Evolutionary conservation across 306 rosid genomes (phyloP), one percentile per base, ranked within the genome.

Genomic region (Lablab purpureus): DNA sequence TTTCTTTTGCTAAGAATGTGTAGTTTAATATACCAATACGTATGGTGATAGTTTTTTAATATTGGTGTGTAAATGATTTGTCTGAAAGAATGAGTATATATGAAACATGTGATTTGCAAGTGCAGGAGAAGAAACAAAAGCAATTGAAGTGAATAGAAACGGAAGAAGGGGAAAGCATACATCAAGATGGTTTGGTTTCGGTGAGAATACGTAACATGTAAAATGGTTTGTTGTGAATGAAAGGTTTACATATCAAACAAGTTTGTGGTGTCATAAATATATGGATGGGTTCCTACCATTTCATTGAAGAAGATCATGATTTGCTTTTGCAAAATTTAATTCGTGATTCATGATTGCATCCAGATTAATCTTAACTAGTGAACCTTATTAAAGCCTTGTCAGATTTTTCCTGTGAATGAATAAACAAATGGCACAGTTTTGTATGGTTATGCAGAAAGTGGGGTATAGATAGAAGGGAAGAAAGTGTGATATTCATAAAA

Each of bases 321-420:
- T 77, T 63, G 55, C 75, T 25, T 34, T 51, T 27, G 60, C 49
- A 18, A 47, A 76, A 49, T 55, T 70, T 47, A 54, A 47, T 76
- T 36, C 28, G 27, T 45, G 45, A 17, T 5, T 73, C 47, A 30
- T 23, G 60, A 71, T 66, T 74, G 28, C 64, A 18, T 65, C 55
- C 55, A 43, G 46, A 51, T 27, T 65, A 37, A 65, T 65, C 51
- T 75, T 52, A 59, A 27, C 40, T 11, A 59, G 10, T 59, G 40
- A 55, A 54, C 58, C 56, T 21, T 34, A 36, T 80, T 36, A 56
- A 66, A 30, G 74, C 67, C 25, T 41, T 43, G 34, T 32, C 36
- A 77, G 85, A 80, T 80, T 86, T 74, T 80, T 76, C 25, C 74
- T 65, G 69, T 43, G 73, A 55, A 17, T 76, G 60, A 45, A 47